Evolutionary conservation across 2,329 filamentous ascomycete species (phyloP).

Genomic region (Penicillium sp.): DNA sequence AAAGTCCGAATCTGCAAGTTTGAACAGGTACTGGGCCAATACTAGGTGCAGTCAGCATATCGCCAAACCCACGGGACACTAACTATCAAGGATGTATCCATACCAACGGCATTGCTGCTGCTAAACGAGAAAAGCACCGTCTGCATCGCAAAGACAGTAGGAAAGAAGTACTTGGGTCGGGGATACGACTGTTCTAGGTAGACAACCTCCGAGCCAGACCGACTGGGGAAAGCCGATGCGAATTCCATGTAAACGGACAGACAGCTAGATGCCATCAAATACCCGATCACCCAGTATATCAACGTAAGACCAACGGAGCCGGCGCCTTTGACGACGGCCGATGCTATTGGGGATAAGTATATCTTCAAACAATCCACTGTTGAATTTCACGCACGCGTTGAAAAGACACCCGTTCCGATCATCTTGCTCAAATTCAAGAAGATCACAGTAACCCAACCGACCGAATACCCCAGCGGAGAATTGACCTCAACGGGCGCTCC

Average conservation of each 20-base stretch:
- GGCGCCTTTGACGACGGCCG: constrained; percentile 56
- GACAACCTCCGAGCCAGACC: constrained; percentile 64
- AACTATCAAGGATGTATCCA: neutral
- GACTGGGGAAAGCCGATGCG: constrained; percentile 63
- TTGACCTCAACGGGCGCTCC: constrained; percentile 60
- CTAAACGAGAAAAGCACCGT: constrained; percentile 63
- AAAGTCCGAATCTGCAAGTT: constrained; percentile 50
- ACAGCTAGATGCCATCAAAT: constrained; percentile 55
- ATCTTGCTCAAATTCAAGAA: constrained; percentile 62
- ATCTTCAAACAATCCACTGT: too few species aligned
- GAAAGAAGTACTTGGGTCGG: constrained; percentile 62
- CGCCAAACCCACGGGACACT: too few species aligned
- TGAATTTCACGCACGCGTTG: constrained; percentile 52
- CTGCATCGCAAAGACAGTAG: constrained; percentile 62
- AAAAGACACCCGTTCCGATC: constrained; percentile 64
- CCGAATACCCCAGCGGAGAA: constrained; percentile 60
- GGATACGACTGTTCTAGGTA: constrained; percentile 68
- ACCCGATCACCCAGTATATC: constrained; percentile 64
- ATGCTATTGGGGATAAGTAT: constrained; percentile 33
- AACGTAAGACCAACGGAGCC: constrained; percentile 62
- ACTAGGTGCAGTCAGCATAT: constrained; percentile 31
- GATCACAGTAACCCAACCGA: constrained; percentile 55
- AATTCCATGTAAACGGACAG: constrained; percentile 63
- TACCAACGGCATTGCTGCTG: constrained; percentile 59
- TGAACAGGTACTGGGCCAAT: constrained; percentile 61